Evolutionary conservation across 768 basidiomycete genomes (phyloP).

Genomic region (Psilocybe cyanescens): DNA sequence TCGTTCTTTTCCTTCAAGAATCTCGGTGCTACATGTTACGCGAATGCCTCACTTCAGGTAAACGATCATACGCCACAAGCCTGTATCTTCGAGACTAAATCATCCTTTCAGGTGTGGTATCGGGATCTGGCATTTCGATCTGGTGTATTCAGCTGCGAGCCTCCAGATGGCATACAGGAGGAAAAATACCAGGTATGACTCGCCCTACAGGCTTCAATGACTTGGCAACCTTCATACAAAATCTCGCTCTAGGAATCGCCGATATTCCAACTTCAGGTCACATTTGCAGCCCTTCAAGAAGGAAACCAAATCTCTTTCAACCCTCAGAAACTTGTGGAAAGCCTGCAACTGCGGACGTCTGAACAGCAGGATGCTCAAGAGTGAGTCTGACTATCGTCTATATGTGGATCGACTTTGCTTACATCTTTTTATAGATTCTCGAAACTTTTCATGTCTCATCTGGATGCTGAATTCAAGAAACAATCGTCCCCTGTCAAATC

Average conservation of each 20-base stretch:
- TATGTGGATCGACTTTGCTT: constrained; percentile 8
- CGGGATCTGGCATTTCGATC: constrained; percentile 80
- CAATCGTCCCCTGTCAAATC: constrained; percentile 68
- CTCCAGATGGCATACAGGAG: constrained; percentile 49
- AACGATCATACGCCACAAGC: constrained; percentile 2
- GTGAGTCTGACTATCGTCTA: constrained; percentile 43
- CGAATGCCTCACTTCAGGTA: constrained; percentile 93
- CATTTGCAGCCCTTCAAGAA: constrained; percentile 85
- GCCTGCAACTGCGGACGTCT: constrained; percentile 74
- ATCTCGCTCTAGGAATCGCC: constrained; percentile 62
- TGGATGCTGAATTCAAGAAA: constrained; percentile 87
- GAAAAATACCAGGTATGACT: constrained; percentile 40
- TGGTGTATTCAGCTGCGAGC: constrained; percentile 81
- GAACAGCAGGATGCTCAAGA: constrained; percentile 99
- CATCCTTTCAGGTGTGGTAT: constrained; percentile 78
- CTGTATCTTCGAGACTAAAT: neutral
- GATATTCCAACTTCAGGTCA: constrained; percentile 76
- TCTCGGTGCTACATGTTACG: constrained; percentile 96
- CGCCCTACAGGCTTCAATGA: neutral
- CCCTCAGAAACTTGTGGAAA: constrained; percentile 83
- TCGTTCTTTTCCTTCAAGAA: constrained; percentile 54
- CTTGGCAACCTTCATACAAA: neutral
- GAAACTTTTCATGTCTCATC: constrained; percentile 90
- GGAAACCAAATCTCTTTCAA: constrained; percentile 75
- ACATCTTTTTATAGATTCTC: constrained; percentile 66